phyloP scores from a whole-genome alignment of 306 rosid species.

The Astragalus membranaceus region DNA sequence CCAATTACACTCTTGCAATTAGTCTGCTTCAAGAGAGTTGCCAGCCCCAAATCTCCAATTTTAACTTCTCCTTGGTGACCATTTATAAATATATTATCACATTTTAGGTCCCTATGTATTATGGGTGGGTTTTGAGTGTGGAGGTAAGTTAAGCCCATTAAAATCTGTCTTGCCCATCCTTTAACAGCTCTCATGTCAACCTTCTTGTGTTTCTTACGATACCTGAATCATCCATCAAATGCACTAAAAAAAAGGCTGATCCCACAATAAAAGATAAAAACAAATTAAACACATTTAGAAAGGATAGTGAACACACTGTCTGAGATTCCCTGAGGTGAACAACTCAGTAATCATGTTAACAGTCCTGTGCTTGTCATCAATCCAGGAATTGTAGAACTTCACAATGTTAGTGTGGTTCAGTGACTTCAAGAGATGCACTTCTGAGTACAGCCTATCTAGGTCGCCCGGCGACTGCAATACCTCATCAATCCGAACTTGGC shows the following conservation, averaged over 20 bases:
- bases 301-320: conserved; percentile 14
- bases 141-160: conserved; percentile 37
- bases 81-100: conserved; percentile 48
- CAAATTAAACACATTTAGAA: not conserved
- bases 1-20: conserved; percentile 39
- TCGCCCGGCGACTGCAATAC: conserved; percentile 3
- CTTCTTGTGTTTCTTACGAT: conserved; percentile 34
- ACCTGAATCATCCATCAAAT: conserved; percentile 34
- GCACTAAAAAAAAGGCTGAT: conserved; percentile 3
- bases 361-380: conserved; percentile 62
- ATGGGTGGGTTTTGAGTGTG: conserved; percentile 44
- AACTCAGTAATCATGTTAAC: conserved; percentile 85
- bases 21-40: conserved; percentile 34
- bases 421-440: conserved; percentile 71
- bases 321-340: conserved; percentile 38
- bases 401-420: conserved; percentile 62
- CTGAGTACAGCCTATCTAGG: conserved; percentile 54
- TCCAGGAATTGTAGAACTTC: conserved; percentile 76
- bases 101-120: conserved; percentile 45
- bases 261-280: not conserved
- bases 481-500: conserved; percentile 13
- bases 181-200: conserved; percentile 35
- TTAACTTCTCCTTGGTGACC: conserved; percentile 52
- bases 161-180: conserved; percentile 44
- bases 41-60: conserved; percentile 46